Conservation (phyloP, 2,329 filamentous ascomycete genomes). For the Fusarium papillatum region DNA sequence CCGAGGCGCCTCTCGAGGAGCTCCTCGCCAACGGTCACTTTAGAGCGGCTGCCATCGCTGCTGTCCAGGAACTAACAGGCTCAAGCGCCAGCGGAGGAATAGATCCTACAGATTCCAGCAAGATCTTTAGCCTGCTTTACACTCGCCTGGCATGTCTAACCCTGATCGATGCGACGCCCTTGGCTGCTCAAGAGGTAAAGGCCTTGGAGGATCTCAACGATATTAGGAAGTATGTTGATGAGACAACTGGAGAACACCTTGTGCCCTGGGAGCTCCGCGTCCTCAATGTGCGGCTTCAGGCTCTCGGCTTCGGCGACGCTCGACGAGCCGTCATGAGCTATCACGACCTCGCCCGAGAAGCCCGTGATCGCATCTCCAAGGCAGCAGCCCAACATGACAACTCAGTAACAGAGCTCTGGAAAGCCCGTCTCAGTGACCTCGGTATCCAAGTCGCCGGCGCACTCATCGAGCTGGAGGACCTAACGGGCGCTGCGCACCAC, state of each 20-base stretch:
- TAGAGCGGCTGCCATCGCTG: slow-evolving; percentile 80
- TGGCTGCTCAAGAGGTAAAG: slow-evolving; percentile 78
- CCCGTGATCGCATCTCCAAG: slow-evolving; percentile 70
- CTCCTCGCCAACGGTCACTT: slow-evolving; percentile 84
- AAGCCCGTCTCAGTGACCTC: slow-evolving; percentile 78
- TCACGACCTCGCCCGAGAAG: slow-evolving; percentile 88
- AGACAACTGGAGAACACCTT: slow-evolving; percentile 70
- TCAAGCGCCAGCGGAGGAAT: slow-evolving; percentile 58
- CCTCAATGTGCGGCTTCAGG: slow-evolving; percentile 86
- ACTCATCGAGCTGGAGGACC: slow-evolving; percentile 88
- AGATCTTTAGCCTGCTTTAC: slow-evolving; percentile 85
- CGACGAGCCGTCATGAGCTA: slow-evolving; percentile 90
- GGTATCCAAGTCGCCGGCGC: slow-evolving; percentile 77
- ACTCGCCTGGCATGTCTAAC: slow-evolving; percentile 86
- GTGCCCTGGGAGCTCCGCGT: slow-evolving; percentile 92
- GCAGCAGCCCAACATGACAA: slow-evolving; percentile 61
- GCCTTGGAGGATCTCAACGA: slow-evolving; percentile 73
- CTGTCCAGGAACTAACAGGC: slow-evolving; percentile 71
- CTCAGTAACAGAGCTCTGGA: slow-evolving; percentile 77
- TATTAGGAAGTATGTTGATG: slow-evolving; percentile 67
- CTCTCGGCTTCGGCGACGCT: slow-evolving; percentile 87
- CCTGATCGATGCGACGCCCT: slow-evolving; percentile 78
- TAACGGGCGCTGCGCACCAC: slow-evolving; percentile 83
- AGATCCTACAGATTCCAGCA: slow-evolving; percentile 68
- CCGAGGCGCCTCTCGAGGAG: slow-evolving; percentile 74